Evolutionary conservation across 805 yeast genomes (phyloP).

Genomic region (Pichia membranifaciens): DNA sequence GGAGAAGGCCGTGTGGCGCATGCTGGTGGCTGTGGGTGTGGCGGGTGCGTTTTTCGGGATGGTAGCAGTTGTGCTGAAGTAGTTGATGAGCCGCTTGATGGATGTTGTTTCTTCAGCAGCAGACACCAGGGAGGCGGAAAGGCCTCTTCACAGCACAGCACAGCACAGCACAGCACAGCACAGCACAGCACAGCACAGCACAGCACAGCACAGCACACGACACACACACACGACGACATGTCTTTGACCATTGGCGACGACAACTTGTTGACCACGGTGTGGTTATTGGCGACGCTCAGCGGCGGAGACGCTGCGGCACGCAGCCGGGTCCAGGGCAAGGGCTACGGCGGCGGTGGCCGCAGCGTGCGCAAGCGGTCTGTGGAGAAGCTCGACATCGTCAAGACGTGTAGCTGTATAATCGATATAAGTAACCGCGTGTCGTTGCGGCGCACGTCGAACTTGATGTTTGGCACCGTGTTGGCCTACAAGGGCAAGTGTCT

Average conservation of each 20-base stretch:
- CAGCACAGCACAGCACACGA: no score
- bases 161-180: no score
- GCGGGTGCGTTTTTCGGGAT: slow-evolving; percentile 54
- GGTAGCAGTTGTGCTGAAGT: slow-evolving; percentile 38
- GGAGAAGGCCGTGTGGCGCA: slow-evolving; percentile 2
- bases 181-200: no score
- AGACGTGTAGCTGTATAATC: slow-evolving; percentile 32
- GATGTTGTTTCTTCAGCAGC: no score
- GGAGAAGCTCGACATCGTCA: slow-evolving; percentile 36
- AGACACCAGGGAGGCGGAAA: no score
- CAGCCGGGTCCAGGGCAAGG: background rate
- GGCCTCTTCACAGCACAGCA: no score
- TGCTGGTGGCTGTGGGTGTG: background rate
- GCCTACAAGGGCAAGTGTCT: slow-evolving; percentile 40
- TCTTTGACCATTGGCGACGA: no score
- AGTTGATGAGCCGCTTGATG: background rate
- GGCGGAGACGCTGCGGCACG: background rate
- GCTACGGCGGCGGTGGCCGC: slow-evolving; percentile 7
- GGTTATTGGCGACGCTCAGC: slow-evolving; percentile 9
- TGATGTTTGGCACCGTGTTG: slow-evolving; percentile 45
- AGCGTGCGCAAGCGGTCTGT: slow-evolving; percentile 28
- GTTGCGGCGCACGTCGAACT: slow-evolving; percentile 35
- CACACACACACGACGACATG: no score
- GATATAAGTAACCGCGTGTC: slow-evolving; percentile 19
- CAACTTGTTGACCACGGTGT: slow-evolving; percentile 1